Evolutionary conservation across 2,329 filamentous ascomycete species (phyloP).

Genomic region (Fusarium sp.): DNA sequence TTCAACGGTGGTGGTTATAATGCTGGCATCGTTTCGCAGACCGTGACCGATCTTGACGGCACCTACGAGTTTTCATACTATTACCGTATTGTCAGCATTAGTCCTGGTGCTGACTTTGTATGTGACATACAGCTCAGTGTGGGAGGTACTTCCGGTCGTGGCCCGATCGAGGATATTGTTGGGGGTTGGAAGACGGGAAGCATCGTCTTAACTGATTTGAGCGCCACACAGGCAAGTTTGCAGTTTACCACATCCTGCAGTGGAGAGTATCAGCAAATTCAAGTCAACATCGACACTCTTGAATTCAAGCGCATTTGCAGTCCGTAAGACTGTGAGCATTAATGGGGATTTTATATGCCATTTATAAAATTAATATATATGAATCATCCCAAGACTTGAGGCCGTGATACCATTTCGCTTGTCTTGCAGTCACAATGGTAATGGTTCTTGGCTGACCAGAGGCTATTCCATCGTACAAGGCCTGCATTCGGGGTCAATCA

Average conservation of each 20-base stretch:
- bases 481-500: not conserved
- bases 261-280: not conserved
- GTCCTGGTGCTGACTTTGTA: fast-evolving
- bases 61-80: not conserved
- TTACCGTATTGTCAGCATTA: not conserved
- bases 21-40: not conserved
- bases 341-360: too few species aligned
- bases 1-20: not conserved
- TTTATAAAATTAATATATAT: not conserved
- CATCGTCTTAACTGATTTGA: not conserved
- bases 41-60: not conserved
- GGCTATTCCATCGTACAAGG: not conserved
- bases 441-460: not conserved
- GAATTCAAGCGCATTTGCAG: not conserved
- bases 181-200: not conserved
- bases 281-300: not conserved
- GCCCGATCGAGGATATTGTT: fast-evolving
- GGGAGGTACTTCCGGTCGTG: not conserved
- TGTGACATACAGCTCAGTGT: not conserved
- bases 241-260: not conserved
- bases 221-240: not conserved
- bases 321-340: not conserved
- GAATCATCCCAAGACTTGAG: not conserved
- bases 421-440: too few species aligned
- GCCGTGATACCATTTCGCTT: not conserved